phyloP scores from a whole-genome alignment of 1,284 basidiomycete genomes.

The Puccinia horiana region DNA sequence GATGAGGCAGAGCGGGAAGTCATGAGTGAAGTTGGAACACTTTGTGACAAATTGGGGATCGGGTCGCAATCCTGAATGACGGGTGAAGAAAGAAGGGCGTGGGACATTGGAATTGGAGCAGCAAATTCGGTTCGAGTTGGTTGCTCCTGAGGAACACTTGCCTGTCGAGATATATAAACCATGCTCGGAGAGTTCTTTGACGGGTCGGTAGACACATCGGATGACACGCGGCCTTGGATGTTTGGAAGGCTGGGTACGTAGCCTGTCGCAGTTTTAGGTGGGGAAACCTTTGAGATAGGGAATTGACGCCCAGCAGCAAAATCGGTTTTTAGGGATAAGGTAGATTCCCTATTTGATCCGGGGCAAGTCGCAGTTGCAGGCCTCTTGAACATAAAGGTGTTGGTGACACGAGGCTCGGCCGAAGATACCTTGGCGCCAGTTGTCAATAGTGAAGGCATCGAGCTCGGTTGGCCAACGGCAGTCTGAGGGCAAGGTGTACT shows the following conservation, averaged over 20 bases:
- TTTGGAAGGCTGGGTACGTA: slow-evolving; percentile 11
- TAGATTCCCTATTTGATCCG: background rate
- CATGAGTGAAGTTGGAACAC: background rate
- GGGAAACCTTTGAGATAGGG: background rate
- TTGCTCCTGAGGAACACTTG: background rate
- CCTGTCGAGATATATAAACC: background rate
- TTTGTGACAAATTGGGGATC: background rate
- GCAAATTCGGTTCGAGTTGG: background rate
- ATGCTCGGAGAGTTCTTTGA: background rate
- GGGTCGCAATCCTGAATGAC: background rate
- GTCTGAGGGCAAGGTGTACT: slow-evolving; percentile 12
- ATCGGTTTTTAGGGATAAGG: background rate
- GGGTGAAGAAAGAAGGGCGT: background rate
- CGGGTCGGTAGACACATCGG: background rate
- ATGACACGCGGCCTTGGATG: background rate
- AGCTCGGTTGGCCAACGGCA: background rate
- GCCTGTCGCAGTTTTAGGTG: background rate
- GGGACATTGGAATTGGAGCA: background rate
- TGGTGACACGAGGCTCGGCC: slow-evolving; percentile 6
- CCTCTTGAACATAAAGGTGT: background rate
- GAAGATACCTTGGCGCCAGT: background rate
- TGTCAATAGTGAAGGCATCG: background rate
- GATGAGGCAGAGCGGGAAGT: background rate
- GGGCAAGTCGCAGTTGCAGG: slow-evolving; percentile 35
- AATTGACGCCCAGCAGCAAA: background rate